Base-by-base conservation (phyloP, 2,329 filamentous ascomycete species). In the Aspergillus vadensis region DNA sequence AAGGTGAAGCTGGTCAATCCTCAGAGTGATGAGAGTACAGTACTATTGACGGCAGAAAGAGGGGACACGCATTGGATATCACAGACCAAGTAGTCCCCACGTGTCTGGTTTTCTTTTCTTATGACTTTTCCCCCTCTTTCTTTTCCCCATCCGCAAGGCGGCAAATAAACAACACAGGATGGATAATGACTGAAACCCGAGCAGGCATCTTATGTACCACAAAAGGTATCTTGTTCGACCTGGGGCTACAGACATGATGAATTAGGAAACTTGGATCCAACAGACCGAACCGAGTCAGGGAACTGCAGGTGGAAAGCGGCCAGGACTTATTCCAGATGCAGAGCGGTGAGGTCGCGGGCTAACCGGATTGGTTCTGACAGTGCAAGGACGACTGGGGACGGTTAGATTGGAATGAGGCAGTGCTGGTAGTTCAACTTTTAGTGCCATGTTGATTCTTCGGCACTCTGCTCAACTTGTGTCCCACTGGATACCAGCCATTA, bases 391-490 rank as follows among this genome's bases (percentile, higher is more conserved):
- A 59, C 60, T 58, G 60, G 59, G 49, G 55, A 60, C 56, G 55
- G 57, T 44, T 53, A 41, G 55, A 59, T 64, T 62, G 57, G 60
- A 67, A 59, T 63, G 66, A 67, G 66, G 66, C 66, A 68, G 66
- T 68, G 64, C 66, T 67, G 58, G 55, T 52, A 54, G 54, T 39
- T 17, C 44, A 17, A 19, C 23, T 17, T 51, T 57, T 63, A 41
- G 59, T 64, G 54, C 57, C 48, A 15, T 36, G 32, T 32, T 51
- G n/a, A 50, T 49, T 58, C 49, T 44, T 47, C 49, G 23, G 50
- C 48, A 59, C 41, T 52, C 17, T 53, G n/a, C 4, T 21, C 27
- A 55, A 50, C 50, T 36, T 36, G 32, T 59, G 50, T 59, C 39
- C 47, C 27, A 50, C 47, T 50, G 27, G 47, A 49, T 49, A 30